phyloP scores from a whole-genome alignment of 2,329 filamentous ascomycete genomes.

The Helotiales sp. region DNA sequence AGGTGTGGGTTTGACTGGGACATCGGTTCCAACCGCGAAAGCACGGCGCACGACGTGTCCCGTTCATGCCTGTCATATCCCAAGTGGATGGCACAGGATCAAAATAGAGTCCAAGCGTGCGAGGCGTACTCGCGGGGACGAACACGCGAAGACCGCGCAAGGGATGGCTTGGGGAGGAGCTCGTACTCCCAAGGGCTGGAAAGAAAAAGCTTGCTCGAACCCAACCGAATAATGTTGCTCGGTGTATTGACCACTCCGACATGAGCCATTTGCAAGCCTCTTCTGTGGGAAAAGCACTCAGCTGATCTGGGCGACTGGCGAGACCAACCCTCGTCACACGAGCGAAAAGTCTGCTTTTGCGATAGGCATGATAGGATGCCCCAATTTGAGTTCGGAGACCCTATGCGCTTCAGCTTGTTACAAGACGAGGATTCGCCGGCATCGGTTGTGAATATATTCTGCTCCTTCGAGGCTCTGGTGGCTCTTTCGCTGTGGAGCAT shows the following conservation, averaged over 20 bases:
- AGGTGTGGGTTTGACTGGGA: no score
- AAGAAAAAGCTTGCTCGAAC: no score
- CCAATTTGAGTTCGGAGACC: not conserved
- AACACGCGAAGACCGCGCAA: not conserved
- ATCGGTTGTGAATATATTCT: no score
- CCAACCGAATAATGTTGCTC: no score
- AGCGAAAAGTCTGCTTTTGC: conserved; percentile 1
- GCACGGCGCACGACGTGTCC: no score
- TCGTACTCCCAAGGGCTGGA: no score
- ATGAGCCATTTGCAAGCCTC: not conserved
- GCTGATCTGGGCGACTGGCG: conserved; percentile 8
- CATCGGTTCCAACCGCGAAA: no score
- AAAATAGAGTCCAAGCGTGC: not conserved
- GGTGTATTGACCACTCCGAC: not conserved
- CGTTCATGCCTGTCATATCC: not conserved
- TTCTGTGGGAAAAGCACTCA: conserved; percentile 3
- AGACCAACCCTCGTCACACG: not conserved
- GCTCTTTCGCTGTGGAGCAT: no score
- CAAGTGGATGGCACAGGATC: not conserved
- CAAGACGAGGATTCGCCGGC: not conserved
- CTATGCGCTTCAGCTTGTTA: not conserved
- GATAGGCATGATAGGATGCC: not conserved
- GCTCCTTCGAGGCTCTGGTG: no score
- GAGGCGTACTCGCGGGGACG: not conserved
- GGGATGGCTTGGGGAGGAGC: no score